Evolutionary conservation across 139 green algal species (phyloP), one percentile per base, ranked within the genome.

Genomic region (Chlamydomonas sphaeroides): DNA sequence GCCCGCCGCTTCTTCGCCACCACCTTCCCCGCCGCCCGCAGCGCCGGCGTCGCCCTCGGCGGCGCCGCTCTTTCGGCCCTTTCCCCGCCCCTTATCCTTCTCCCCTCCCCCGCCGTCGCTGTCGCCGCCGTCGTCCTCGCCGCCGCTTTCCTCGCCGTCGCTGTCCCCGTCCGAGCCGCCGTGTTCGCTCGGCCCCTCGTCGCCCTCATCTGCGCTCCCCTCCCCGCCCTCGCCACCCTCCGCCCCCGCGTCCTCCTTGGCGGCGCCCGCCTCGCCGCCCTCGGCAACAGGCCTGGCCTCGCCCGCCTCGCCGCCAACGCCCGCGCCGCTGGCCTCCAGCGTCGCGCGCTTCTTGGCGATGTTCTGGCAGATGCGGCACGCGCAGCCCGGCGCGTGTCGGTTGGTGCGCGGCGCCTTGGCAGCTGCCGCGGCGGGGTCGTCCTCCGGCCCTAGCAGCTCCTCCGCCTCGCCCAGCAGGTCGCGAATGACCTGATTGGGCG

Each of bases 361-460:
- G 65, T 84, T 74, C 65, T 67, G 61, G 48, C 77, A 84, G 39
- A 84, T 75, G 32, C 63, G 77, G 65, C 77, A 84, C 26, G 4
- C 33, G 63, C 77, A 84, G 33, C 38, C 65, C 5, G 77, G 65
- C 32, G 63, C 65, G 51, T 84, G 77, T 4, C 77, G 48, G 49
- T 48, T 67, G 35, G 15, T 23, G 1, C 65, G 35, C 25, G 77
- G 36, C 45, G 62, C 42, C 41, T 48, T 65, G 18, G 17, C 45
- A 5, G n/a, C 42, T 0, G 11, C 32, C 0, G 42, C 36, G 20
- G 15, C 61, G 11, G 23, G 42, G 65, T 75, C 18, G 30, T 67
- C 35, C 28, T 62, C 35, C 21, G 63, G 6, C 51, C 65, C 77
- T 5, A 84, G 77, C 48, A 76, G 65, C 63, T 84, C 65, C 17